Evolutionary conservation across 192 early-diverging fungal genomes (phyloP).

Genomic region (Funneliformis mosseae): DNA sequence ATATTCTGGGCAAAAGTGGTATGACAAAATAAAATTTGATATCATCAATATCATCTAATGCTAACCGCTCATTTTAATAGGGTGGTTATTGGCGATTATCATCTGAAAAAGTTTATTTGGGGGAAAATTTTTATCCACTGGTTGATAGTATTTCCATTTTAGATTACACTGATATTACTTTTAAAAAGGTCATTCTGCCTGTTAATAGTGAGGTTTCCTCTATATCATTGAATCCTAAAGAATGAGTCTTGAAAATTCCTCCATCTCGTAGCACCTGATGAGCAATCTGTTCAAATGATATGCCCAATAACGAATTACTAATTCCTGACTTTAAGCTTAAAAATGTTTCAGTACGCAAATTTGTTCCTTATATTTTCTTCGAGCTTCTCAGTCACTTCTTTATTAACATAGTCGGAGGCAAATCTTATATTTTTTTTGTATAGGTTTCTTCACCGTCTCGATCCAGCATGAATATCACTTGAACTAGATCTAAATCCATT

Average conservation of each 20-base stretch:
- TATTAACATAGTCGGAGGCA: conserved; percentile 17
- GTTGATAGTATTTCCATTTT: conserved; percentile 19
- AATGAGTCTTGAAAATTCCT: conserved; percentile 3
- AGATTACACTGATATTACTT: conserved; percentile 9
- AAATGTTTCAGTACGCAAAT: neutral
- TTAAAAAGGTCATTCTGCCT: neutral
- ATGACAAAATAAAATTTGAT: conserved; percentile 27
- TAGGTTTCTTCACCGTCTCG: neutral
- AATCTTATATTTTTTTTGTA: conserved; percentile 12
- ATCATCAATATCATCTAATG: too few species aligned
- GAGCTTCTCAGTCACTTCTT: conserved; percentile 14
- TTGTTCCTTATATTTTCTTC: conserved; percentile 2
- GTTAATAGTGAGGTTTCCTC: neutral
- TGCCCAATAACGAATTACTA: conserved; percentile 3
- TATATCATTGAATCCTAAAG: conserved; percentile 10
- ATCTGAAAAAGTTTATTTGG: conserved; percentile 25
- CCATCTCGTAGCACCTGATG: conserved; percentile 11
- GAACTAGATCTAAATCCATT: too few species aligned
- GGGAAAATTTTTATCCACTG: conserved; percentile 13
- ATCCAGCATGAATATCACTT: neutral
- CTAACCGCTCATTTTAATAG: conserved; percentile 28
- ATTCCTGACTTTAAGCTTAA: neutral
- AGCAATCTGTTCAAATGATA: conserved; percentile 20
- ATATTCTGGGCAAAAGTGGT: neutral
- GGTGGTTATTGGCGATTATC: neutral